Percentiles rank a stretch among this genome's conserved stretches.
Conservation (phyloP, 495 filamentous ascomycete genomes). For the Viridothelium virens region DNA sequence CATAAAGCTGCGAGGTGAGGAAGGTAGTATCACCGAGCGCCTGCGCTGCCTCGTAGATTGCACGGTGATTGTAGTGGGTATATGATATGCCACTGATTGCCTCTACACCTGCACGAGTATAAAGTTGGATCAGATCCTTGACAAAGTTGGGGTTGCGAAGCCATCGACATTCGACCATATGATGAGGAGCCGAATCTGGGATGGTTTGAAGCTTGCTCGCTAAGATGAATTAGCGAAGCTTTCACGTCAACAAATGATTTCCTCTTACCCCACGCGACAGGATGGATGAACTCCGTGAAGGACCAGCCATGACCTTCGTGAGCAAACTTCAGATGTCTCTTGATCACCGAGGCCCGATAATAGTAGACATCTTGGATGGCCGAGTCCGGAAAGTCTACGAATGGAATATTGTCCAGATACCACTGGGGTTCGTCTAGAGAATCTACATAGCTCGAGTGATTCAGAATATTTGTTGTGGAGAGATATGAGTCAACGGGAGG, state of each 20-base stretch:
- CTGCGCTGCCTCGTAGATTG: conserved; percentile 35
- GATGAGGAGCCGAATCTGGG: conserved; percentile 40
- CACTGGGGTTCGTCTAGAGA: conserved; percentile 27
- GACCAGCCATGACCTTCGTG: conserved; percentile 39
- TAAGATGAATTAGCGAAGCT: not conserved
- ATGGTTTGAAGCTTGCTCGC: conserved; percentile 34
- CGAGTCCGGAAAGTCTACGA: conserved; percentile 42
- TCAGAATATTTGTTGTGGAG: conserved; percentile 20
- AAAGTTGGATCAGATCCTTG: conserved; percentile 40
- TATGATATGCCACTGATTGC: conserved; percentile 33
- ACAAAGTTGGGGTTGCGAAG: conserved; percentile 36
- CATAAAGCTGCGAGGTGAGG: conserved; percentile 35
- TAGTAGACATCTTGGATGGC: conserved; percentile 43
- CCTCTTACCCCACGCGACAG: conserved; percentile 33
- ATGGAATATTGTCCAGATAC: conserved; percentile 42
- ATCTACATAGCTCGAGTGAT: conserved; percentile 25
- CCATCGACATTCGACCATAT: conserved; percentile 43
- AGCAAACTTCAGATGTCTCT: conserved; percentile 39
- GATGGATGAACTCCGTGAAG: conserved; percentile 40
- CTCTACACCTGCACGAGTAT: conserved; percentile 40
- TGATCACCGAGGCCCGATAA: conserved; percentile 39
- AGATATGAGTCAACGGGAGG: conserved; percentile 22
- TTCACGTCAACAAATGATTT: not conserved
- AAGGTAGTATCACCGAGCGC: conserved; percentile 38
- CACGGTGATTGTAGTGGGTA: conserved; percentile 41